Evolutionary conservation across 345 rosid genomes (phyloP).

Genomic region (Leavenworthia alabamica): DNA sequence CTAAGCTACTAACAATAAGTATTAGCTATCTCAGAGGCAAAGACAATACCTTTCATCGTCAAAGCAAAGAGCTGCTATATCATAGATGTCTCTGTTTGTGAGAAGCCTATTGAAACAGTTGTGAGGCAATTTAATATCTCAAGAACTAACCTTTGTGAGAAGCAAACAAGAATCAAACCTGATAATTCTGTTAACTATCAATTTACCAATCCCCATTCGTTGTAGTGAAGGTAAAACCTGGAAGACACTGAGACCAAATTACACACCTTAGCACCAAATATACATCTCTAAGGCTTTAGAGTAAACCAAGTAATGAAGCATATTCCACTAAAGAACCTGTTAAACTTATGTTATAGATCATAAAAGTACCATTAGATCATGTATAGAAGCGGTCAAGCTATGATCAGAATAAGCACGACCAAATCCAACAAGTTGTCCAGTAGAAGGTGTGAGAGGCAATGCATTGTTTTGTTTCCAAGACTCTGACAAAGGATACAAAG

Average conservation of each 20-base stretch:
- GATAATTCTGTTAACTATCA: slow-evolving; percentile 60
- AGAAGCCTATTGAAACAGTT: slow-evolving; percentile 45
- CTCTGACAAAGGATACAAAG: slow-evolving; percentile 11
- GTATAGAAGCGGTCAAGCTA: slow-evolving; percentile 78
- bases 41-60: slow-evolving; percentile 53
- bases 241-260: slow-evolving; percentile 40
- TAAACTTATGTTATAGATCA: background rate
- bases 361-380: slow-evolving; percentile 61
- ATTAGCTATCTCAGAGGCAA: background rate
- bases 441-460: slow-evolving; percentile 46
- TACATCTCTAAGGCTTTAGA: background rate
- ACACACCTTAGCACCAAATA: slow-evolving; percentile 24
- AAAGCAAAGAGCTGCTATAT: slow-evolving; percentile 83
- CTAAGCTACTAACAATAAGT: background rate
- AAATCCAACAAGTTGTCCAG: slow-evolving; percentile 63
- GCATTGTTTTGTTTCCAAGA: slow-evolving; percentile 20
- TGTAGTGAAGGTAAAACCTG: slow-evolving; percentile 73
- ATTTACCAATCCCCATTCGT: slow-evolving; percentile 69
- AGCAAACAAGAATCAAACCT: slow-evolving; percentile 41
- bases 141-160: background rate
- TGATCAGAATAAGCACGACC: slow-evolving; percentile 81
- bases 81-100: slow-evolving; percentile 60
- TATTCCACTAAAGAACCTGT: background rate
- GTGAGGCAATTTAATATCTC: background rate
- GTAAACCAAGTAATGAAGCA: slow-evolving; percentile 1